Conservation (phyloP, 495 filamentous ascomycete species). For the Hyaloscypha finlandica region DNA sequence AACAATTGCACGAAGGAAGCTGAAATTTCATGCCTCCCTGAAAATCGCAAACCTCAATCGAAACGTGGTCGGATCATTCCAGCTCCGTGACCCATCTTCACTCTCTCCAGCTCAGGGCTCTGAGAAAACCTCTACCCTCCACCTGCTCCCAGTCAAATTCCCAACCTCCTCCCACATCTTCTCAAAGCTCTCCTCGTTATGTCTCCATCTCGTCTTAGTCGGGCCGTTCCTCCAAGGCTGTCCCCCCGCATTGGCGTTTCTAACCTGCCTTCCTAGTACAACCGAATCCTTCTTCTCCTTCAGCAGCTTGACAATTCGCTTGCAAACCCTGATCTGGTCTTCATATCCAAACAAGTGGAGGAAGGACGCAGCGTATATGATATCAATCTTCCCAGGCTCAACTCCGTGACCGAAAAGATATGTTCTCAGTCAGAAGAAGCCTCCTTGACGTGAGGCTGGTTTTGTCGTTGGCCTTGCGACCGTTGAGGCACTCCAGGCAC, state of each 20-base stretch:
- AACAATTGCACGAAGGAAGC: not conserved
- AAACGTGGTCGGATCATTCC: not conserved
- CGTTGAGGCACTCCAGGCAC: too few relatives aligned
- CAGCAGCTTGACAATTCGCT: conserved; percentile 48
- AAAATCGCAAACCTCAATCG: conserved; percentile 2
- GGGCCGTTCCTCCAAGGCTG: conserved; percentile 14
- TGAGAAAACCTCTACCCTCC: conserved; percentile 28
- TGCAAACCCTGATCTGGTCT: conserved; percentile 49
- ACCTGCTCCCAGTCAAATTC: conserved; percentile 44
- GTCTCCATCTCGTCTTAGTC: conserved; percentile 41
- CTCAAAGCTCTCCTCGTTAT: conserved; percentile 47
- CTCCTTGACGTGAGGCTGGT: too few relatives aligned
- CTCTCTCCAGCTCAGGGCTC: not conserved
- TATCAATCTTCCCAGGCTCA: conserved; percentile 46
- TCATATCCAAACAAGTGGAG: conserved; percentile 62
- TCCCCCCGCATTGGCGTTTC: conserved; percentile 38
- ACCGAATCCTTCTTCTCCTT: conserved; percentile 42
- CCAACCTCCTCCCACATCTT: conserved; percentile 54
- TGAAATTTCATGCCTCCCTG: not conserved
- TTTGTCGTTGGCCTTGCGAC: too few relatives aligned
- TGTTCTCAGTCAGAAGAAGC: too few relatives aligned
- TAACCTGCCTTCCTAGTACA: conserved; percentile 50
- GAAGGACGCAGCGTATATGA: conserved; percentile 56
- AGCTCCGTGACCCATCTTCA: not conserved
- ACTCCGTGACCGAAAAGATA: too few relatives aligned